phyloP scores from a whole-genome alignment of 805 yeast genomes.

The Pichia sporocuriosa region DNA sequence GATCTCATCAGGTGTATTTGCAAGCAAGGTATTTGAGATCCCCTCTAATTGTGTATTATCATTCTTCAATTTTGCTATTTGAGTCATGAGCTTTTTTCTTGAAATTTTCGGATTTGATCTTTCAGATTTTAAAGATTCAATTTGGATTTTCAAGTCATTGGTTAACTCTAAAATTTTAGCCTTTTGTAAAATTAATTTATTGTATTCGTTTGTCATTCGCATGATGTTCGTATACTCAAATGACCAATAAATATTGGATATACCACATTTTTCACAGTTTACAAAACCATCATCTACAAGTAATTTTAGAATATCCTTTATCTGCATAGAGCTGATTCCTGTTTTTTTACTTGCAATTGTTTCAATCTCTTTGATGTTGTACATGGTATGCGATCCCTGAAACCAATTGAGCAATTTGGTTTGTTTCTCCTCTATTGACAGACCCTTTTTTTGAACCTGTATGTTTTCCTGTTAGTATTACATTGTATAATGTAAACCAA shows the following conservation, averaged over 20 bases:
- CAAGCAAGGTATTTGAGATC: neutral
- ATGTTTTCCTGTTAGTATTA: conserved; percentile 4
- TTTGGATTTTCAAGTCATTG: conserved; percentile 11
- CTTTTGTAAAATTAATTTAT: conserved; percentile 10
- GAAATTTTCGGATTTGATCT: neutral
- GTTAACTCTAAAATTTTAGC: conserved; percentile 5
- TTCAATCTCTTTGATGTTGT: conserved; percentile 47
- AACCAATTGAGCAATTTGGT: conserved; percentile 33
- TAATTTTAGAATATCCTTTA: conserved; percentile 41
- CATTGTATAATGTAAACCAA: neutral
- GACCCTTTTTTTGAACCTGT: conserved; percentile 20
- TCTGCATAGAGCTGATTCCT: conserved; percentile 48
- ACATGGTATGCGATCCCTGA: conserved; percentile 34
- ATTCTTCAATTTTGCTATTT: conserved; percentile 12
- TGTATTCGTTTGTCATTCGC: conserved; percentile 11
- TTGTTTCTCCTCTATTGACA: conserved; percentile 36
- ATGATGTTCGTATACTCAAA: conserved; percentile 29
- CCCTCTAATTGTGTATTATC: conserved; percentile 10
- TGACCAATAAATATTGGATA: conserved; percentile 45
- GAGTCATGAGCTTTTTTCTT: conserved; percentile 8
- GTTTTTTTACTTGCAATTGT: conserved; percentile 37
- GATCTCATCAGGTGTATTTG: conserved; percentile 4
- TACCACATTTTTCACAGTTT: conserved; percentile 50
- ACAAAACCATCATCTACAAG: conserved; percentile 45
- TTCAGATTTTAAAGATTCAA: conserved; percentile 10